phyloP scores from a whole-genome alignment of 257 asterid species.

The Striga asiatica region DNA sequence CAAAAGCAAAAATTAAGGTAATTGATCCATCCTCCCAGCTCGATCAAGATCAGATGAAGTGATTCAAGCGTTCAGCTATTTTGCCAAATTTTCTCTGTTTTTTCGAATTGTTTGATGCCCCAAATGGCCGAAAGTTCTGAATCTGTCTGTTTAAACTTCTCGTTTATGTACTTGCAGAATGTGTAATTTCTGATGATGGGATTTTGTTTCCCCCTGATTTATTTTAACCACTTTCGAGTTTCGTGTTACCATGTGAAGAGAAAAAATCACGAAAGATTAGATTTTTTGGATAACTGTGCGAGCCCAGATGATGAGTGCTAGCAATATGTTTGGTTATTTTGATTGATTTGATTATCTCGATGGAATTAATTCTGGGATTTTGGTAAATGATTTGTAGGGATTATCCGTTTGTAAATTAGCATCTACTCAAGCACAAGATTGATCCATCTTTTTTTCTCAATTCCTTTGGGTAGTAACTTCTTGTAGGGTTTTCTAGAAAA shows the following conservation, averaged over 20 bases:
- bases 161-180: no score
- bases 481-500: slow-evolving; percentile 16
- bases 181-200: not conserved
- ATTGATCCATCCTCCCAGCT: not conserved
- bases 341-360: not conserved
- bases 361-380: not conserved
- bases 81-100: not conserved
- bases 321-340: not conserved
- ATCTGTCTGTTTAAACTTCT: not conserved
- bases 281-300: not conserved
- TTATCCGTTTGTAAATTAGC: no score
- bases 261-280: no score
- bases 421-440: no score
- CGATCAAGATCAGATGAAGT: slow-evolving; percentile 14
- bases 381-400: no score
- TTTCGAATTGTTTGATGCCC: not conserved
- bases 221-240: no score
- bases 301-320: not conserved
- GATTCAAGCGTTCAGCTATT: not conserved
- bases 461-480: not conserved
- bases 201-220: not conserved
- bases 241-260: no score
- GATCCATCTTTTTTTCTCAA: no score
- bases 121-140: not conserved
- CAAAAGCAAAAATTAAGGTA: slow-evolving; percentile 1